Percentiles rank a stretch among this genome's conserved stretches.
phyloP scores from a whole-genome alignment of 345 rosid genomes.

The Balakata baccata region DNA sequence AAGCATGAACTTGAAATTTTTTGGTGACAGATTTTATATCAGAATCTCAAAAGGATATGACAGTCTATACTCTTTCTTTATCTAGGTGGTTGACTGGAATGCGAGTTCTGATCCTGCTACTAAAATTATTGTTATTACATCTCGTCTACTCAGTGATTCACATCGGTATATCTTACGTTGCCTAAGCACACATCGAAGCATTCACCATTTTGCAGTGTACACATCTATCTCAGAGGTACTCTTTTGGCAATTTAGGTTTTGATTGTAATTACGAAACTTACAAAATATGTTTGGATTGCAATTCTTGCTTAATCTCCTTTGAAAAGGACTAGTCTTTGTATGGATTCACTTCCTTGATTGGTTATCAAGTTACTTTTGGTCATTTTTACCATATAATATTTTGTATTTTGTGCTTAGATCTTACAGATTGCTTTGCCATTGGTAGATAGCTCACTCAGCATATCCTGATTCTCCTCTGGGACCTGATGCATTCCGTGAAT shows the following conservation, averaged over 20 bases:
- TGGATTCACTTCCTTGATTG: not conserved
- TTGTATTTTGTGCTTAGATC: conserved; percentile 11
- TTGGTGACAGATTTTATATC: not conserved
- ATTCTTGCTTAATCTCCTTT: not conserved
- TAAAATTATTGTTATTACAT: conserved; percentile 67
- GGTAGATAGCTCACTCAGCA: conserved; percentile 75
- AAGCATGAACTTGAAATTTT: not conserved
- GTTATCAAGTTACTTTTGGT: not conserved
- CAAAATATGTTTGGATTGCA: not conserved
- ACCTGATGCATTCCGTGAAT: conserved; percentile 86
- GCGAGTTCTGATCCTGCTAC: conserved; percentile 43
- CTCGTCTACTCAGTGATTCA: conserved; percentile 79
- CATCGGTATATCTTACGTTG: conserved; percentile 89
- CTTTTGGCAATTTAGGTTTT: conserved; percentile 11
- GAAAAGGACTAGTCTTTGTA: not conserved
- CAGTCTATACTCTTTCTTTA: conserved; percentile 17
- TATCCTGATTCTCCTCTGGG: conserved; percentile 90
- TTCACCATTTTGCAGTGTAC: conserved; percentile 52
- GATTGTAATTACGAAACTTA: not conserved
- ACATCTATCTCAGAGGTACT: conserved; percentile 92
- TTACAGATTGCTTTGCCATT: conserved; percentile 10
- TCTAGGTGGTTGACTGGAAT: conserved; percentile 75
- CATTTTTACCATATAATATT: not conserved
- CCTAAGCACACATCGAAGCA: conserved; percentile 54
- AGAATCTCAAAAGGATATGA: conserved; percentile 8